Evolutionary conservation across 495 filamentous ascomycete genomes (phyloP).

Genomic region (Tuber indicum): DNA sequence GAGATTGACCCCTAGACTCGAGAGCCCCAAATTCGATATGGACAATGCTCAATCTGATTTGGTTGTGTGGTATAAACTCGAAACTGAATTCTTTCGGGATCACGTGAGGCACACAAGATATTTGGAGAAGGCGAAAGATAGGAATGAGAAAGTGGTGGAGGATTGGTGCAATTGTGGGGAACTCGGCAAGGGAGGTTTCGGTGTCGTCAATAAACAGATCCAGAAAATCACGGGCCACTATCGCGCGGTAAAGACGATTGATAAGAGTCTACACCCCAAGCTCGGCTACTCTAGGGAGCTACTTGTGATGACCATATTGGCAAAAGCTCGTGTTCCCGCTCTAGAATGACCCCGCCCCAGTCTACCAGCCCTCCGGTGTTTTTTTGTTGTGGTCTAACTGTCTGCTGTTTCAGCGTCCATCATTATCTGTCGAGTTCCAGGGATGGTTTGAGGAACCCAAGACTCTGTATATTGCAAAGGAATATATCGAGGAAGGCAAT

Average conservation of each 20-base stretch:
- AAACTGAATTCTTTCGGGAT: no score
- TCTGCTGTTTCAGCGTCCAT: neutral
- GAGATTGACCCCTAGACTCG: no score
- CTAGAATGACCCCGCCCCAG: neutral
- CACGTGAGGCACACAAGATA: no score
- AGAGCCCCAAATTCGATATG: no score
- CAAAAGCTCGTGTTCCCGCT: neutral
- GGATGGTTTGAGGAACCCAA: neutral
- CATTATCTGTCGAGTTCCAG: neutral
- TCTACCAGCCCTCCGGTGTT: neutral
- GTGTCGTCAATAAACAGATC: neutral
- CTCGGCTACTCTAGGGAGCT: neutral
- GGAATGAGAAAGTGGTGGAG: no score
- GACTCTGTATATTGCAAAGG: neutral
- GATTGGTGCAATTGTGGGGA: no score
- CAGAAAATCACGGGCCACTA: neutral
- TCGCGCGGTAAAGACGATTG: neutral
- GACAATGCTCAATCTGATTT: no score
- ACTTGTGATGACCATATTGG: neutral
- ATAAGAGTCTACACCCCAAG: neutral
- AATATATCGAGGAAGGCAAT: neutral
- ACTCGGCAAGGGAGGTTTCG: neutral
- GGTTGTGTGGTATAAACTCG: no score
- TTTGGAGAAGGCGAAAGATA: no score
- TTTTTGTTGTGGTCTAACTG: neutral